Percentiles rank a stretch among this genome's conserved stretches.
Conservation (phyloP, 495 filamentous ascomycete species). For the Lasiosphaeria ovina region DNA sequence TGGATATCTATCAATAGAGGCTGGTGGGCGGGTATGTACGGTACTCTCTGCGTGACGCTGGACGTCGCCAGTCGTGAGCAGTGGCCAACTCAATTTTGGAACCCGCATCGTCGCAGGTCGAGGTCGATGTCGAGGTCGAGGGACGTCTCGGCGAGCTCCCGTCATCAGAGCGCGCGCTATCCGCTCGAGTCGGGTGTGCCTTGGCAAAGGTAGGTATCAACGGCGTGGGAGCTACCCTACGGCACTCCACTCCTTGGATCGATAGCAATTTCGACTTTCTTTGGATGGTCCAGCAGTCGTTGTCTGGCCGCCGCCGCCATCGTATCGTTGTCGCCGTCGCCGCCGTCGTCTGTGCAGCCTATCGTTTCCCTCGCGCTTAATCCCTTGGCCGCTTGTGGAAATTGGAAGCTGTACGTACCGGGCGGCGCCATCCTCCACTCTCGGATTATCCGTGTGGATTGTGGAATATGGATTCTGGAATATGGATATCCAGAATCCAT, state of each 20-base stretch:
- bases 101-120: not conserved
- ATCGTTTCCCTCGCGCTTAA: conserved; percentile 15
- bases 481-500: conserved; percentile 2
- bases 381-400: conserved; percentile 9
- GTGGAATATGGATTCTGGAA: too few species aligned
- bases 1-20: not conserved
- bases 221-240: too few species aligned
- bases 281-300: too few species aligned
- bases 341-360: not conserved
- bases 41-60: not conserved
- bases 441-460: too few species aligned
- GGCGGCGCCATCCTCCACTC: too few species aligned
- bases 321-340: too few species aligned
- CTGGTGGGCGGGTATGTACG: not conserved
- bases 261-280: too few species aligned
- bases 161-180: not conserved
- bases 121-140: too few species aligned
- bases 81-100: not conserved
- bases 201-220: too few species aligned
- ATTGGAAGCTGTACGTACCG: not conserved
- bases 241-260: too few species aligned
- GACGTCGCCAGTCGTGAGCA: not conserved
- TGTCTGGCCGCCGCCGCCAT: too few species aligned
- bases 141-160: too few species aligned
- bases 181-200: not conserved